Percentiles rank a stretch among this genome's conserved stretches.
These are phyloP conservation scores for Radiomyces spectabilis DNA, from an alignment of 192 early-diverging fungal genomes.

Conservation along the genomic window DNA sequence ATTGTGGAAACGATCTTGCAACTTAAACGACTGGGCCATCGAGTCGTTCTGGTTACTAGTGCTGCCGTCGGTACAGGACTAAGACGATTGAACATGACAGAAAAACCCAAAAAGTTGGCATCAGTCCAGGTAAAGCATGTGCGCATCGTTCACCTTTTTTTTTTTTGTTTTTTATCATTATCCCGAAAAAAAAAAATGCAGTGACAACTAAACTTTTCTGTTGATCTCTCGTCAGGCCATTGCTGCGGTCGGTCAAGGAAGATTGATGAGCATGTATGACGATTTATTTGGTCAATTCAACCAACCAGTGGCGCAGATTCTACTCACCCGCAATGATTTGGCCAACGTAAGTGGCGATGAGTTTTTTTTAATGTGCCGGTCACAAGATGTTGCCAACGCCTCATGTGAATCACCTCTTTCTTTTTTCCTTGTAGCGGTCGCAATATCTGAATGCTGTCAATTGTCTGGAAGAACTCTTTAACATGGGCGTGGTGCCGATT, in stretches of 20 bases:
- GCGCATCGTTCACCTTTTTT: not conserved
- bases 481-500: slow-evolving; percentile 89
- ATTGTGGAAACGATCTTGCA: slow-evolving; percentile 87
- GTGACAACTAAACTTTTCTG: not conserved
- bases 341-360: slow-evolving; percentile 65
- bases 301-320: slow-evolving; percentile 88
- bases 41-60: slow-evolving; percentile 83
- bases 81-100: slow-evolving; percentile 59
- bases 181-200: not conserved
- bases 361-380: too few species aligned
- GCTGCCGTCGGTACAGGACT: slow-evolving; percentile 91
- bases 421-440: slow-evolving; percentile 51
- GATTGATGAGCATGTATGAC: slow-evolving; percentile 93
- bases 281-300: slow-evolving; percentile 86
- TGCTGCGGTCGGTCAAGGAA: slow-evolving; percentile 95
- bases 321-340: slow-evolving; percentile 86
- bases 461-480: slow-evolving; percentile 79
- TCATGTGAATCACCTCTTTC: not conserved
- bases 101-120: slow-evolving; percentile 75
- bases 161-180: not conserved
- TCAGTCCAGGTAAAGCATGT: slow-evolving; percentile 47
- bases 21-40: slow-evolving; percentile 69
- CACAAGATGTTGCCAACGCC: too few species aligned
- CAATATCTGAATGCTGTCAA: slow-evolving; percentile 97
- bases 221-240: slow-evolving; percentile 55